Evolutionary conservation across 768 basidiomycete genomes (phyloP), one percentile per base, ranked within the genome.

Genomic region (Sarcomyxa edulis): DNA sequence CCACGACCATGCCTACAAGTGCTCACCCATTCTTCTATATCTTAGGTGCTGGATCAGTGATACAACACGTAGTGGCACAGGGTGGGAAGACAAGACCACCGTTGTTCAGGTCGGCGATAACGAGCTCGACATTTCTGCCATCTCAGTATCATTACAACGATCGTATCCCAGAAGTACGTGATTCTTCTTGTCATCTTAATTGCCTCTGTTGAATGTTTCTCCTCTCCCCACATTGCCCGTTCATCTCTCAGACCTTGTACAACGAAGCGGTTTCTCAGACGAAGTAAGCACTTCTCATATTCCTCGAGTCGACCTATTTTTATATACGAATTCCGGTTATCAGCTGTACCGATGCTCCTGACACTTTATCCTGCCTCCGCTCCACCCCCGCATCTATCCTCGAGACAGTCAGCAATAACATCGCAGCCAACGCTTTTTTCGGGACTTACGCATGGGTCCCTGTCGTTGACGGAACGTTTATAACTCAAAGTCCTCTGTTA

Each of bases 61-160:
- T 62, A 5, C 59, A 63, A 16, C 61, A 62, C 10, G 39, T 64
- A 15, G 40, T 64, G 5, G 61, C 62, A 7, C 39, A 62, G 9
- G 51, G 50, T 15, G 59, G 60, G 1, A 47, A 54, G 25, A 62
- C 60, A 6, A 38, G 52, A 16, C 61, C 60, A 0, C 53, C 56
- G 1, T 47, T 61, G 12, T 61, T 61, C 46, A 46, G 45, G 22
- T 56, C 48, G n/a, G 55, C 43, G 2, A 63, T 62, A 2, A 40
- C 52, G 2, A 58, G 61, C 32, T 62, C 61, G 5, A 28, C 43
- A 2, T 60, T 37, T 37, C 40, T 59, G 12, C 53, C 55, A 11
- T 46, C 53, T 19, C 60, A 63, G 18, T 63, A 62, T 38, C 2
- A 44, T 10, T 60, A 51, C 42, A 55, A 58, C 12, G 52, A 49